Evolutionary conservation across 2,329 filamentous ascomycete genomes (phyloP).

Genomic region (Huntiella abstrusa): DNA sequence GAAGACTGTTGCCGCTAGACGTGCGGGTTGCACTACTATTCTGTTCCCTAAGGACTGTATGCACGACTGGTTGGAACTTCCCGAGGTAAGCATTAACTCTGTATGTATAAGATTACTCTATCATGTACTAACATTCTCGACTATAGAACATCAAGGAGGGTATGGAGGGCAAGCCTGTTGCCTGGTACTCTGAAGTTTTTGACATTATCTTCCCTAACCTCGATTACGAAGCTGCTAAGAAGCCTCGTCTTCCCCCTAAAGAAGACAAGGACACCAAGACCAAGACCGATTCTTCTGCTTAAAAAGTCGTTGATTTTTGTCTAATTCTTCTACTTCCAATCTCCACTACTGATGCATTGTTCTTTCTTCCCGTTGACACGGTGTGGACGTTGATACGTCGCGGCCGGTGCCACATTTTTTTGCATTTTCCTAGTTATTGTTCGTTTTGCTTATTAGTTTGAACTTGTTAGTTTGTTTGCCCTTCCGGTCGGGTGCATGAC

Average conservation of each 20-base stretch:
- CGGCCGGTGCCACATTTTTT: background rate
- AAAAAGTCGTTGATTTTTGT: too few species aligned
- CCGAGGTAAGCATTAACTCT: slow-evolving; percentile 50
- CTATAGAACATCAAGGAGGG: slow-evolving; percentile 90
- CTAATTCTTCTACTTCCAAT: too few species aligned
- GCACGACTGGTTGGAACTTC: slow-evolving; percentile 93
- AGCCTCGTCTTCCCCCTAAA: slow-evolving; percentile 28
- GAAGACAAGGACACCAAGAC: slow-evolving; percentile 22
- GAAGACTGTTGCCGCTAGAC: slow-evolving; percentile 88
- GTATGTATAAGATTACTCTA: background rate
- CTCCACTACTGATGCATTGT: background rate
- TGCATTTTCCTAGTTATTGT: slow-evolving; percentile 7
- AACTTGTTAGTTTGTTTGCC: slow-evolving; percentile 1
- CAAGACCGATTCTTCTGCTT: slow-evolving; percentile 9
- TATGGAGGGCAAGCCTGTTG: slow-evolving; percentile 75
- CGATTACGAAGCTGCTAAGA: slow-evolving; percentile 54
- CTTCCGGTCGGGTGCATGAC: slow-evolving; percentile 3
- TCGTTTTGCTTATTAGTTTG: background rate
- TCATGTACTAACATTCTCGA: background rate
- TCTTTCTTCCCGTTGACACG: slow-evolving; percentile 4
- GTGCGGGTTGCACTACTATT: slow-evolving; percentile 81
- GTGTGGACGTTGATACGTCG: background rate
- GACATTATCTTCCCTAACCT: slow-evolving; percentile 72
- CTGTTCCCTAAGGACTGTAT: slow-evolving; percentile 91
- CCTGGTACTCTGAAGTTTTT: slow-evolving; percentile 91